A percentile compares a stretch with the other conserved stretches of the same genome.
phyloP scores from a whole-genome alignment of 176 grass and related monocot species.

The Elymus sibiricus region DNA sequence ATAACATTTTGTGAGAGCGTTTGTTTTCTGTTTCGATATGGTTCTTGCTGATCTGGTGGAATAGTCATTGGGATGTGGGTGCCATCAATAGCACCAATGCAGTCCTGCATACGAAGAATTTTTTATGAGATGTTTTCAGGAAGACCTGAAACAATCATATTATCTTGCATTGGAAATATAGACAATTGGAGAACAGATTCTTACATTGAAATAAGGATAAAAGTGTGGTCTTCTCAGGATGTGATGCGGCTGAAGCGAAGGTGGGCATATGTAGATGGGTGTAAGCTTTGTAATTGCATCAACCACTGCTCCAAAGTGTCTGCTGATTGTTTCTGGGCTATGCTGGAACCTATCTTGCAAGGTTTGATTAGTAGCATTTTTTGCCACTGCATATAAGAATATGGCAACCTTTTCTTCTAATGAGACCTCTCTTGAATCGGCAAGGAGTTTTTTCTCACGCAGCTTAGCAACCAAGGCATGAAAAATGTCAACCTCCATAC shows the following conservation, averaged over 20 bases:
- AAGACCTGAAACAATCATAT: not conserved
- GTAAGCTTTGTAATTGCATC: not conserved
- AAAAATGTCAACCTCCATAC: not conserved
- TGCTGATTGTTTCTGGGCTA: not conserved
- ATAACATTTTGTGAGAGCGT: not conserved
- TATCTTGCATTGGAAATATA: not conserved
- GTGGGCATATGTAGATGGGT: not conserved
- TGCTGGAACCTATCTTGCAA: not conserved
- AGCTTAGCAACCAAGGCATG: not conserved
- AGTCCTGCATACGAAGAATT: not conserved
- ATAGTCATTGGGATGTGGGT: not conserved
- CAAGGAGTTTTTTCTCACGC: not conserved
- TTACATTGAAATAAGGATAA: not conserved
- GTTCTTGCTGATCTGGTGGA: not conserved
- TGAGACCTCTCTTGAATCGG: not conserved
- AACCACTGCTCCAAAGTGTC: not conserved
- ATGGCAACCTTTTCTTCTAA: not conserved
- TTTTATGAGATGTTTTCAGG: not conserved
- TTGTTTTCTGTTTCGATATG: not conserved
- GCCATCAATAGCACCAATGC: not conserved
- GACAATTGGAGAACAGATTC: not conserved
- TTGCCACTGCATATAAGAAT: too few species aligned
- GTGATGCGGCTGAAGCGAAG: not conserved
- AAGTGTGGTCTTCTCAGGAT: not conserved
- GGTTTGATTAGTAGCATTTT: not conserved